Evolutionary conservation across 116 monocot species (phyloP).

Genomic region (Papilionanthe hybrid): DNA sequence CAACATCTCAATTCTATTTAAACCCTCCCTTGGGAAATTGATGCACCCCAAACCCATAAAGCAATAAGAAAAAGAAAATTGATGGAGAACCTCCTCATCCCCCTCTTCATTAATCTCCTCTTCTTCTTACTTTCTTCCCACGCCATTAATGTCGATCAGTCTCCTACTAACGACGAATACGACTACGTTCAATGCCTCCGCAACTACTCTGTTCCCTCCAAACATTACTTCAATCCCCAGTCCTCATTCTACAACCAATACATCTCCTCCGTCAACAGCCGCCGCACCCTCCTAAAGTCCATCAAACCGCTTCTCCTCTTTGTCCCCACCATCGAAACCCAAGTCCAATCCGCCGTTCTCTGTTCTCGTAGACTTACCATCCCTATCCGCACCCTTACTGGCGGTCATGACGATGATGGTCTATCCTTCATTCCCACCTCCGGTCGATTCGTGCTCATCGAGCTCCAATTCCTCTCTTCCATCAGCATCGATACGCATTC

Average conservation of each 20-base stretch:
- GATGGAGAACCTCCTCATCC: too few relatives aligned
- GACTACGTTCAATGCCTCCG: constrained; percentile 4
- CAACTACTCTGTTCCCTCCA: constrained; percentile 5
- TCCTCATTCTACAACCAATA: constrained; percentile 20
- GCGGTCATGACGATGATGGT: constrained; percentile 48
- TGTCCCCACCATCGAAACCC: constrained; percentile 10
- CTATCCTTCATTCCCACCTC: constrained; percentile 27
- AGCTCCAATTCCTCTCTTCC: constrained; percentile 18
- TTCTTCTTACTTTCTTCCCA: too few relatives aligned
- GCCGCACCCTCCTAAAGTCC: not conserved
- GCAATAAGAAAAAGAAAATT: too few relatives aligned
- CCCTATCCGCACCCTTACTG: constrained; percentile 24
- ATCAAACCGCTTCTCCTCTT: constrained; percentile 21
- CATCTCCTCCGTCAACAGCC: not conserved
- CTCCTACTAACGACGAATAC: too few relatives aligned
- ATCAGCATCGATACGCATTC: constrained; percentile 13
- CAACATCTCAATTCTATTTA: too few relatives aligned
- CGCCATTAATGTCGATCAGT: too few relatives aligned
- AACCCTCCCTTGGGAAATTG: too few relatives aligned
- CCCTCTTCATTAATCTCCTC: too few relatives aligned
- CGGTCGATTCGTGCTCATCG: not conserved
- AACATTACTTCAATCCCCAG: not conserved
- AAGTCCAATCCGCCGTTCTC: constrained; percentile 27
- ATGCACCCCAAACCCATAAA: too few relatives aligned
- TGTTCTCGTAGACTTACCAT: constrained; percentile 16